Evolutionary conservation across 179 eudicot species (phyloP).

Genomic region (Spergularia azorica): DNA sequence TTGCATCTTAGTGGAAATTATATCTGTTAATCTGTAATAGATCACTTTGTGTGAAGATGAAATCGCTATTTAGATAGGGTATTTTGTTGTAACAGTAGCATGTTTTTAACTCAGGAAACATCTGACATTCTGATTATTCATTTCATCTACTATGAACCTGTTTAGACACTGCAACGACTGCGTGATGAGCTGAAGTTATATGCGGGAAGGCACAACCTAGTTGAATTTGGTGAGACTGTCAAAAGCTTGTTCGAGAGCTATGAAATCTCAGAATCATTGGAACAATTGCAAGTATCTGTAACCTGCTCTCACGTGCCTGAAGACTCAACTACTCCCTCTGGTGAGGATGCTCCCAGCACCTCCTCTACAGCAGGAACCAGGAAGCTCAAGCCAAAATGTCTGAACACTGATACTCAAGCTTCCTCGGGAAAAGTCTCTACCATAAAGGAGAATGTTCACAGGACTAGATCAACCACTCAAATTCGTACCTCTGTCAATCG

Average conservation of each 20-base stretch:
- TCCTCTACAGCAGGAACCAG: slow-evolving; percentile 49
- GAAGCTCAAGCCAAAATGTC: slow-evolving; percentile 53
- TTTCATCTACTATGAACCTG: not conserved
- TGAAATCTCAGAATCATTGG: slow-evolving; percentile 55
- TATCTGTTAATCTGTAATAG: too few species aligned
- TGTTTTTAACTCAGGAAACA: not conserved
- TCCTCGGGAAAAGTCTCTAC: slow-evolving; percentile 45
- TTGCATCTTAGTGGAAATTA: too few species aligned
- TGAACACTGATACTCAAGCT: slow-evolving; percentile 39
- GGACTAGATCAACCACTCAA: slow-evolving; percentile 33
- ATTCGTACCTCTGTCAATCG: slow-evolving; percentile 41
- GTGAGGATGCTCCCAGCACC: slow-evolving; percentile 57
- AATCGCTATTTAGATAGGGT: too few species aligned
- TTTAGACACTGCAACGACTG: slow-evolving; percentile 68
- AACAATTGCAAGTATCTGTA: slow-evolving; percentile 67
- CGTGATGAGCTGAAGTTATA: slow-evolving; percentile 75
- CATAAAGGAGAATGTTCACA: slow-evolving; percentile 34
- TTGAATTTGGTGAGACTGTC: slow-evolving; percentile 51
- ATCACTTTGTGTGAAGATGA: too few species aligned
- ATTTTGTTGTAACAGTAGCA: too few species aligned
- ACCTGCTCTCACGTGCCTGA: slow-evolving; percentile 58
- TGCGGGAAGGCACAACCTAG: slow-evolving; percentile 58
- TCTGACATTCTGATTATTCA: not conserved
- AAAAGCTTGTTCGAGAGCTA: slow-evolving; percentile 63
- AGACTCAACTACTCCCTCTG: slow-evolving; percentile 52